These are phyloP conservation scores for Lithospermum erythrorhizon DNA, from an alignment of 257 asterid species.

Conservation along the genomic window DNA sequence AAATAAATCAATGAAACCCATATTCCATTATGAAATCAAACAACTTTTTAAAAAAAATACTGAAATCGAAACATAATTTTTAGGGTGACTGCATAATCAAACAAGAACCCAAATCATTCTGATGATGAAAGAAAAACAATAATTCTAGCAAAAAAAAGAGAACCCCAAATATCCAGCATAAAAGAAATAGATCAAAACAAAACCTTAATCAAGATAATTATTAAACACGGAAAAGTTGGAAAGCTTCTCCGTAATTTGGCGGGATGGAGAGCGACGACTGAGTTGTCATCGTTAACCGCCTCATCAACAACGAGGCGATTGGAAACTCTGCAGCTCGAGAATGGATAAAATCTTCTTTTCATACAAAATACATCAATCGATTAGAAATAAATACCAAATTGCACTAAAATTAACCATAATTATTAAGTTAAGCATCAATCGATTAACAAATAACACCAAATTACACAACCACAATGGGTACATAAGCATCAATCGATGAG, in stretches of 20 bases:
- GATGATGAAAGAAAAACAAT: no score
- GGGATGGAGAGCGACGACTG: conserved; percentile 12
- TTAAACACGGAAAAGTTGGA: conserved; percentile 12
- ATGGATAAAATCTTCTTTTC: conserved; percentile 10
- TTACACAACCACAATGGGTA: background rate
- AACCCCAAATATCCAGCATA: background rate
- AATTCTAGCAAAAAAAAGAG: background rate
- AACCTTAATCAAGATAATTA: conserved; percentile 11
- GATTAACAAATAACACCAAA: no score
- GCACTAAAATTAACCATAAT: no score
- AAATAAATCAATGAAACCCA: no score
- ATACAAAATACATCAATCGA: no score
- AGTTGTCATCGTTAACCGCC: conserved; percentile 14
- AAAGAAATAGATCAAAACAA: background rate
- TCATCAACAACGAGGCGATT: conserved; percentile 12
- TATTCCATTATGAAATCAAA: background rate
- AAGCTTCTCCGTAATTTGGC: conserved; percentile 13
- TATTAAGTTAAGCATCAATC: no score
- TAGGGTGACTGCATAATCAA: no score
- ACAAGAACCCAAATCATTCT: no score
- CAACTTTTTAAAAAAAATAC: background rate
- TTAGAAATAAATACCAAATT: no score
- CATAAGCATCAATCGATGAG: background rate
- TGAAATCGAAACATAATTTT: no score
- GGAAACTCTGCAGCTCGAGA: conserved; percentile 8